Evolutionary conservation across 148 eudicot species (phyloP), one percentile per base, ranked within the genome.

Genomic region (Salicornia ramosissima): DNA sequence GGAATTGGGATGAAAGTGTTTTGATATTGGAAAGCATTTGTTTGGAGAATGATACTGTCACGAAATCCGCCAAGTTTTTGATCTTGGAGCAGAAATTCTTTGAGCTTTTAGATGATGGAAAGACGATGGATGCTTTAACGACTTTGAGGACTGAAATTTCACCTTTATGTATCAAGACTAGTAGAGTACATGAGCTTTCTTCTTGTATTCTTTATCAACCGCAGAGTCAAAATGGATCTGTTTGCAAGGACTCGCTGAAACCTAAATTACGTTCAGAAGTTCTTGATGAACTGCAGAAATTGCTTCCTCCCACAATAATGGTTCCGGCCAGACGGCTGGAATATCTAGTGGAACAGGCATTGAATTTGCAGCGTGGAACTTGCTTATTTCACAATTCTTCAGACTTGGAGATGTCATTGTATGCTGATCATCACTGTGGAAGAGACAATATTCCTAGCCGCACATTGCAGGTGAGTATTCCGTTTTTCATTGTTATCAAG

Each of bases 361-460:
- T 91, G 72, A 81, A 77, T 76, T 74, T 86, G 78, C 95, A 91
- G 73, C 83, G 80, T 46, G 82, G 72, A 33, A 71, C 84, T 56
- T 91, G 97, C 64, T 54, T 74, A 69, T 87, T 79, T 79, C 97
- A 91, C 80, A 91, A 91, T 76, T 79, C 91, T 47, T 80, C 75
- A 70, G 86, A 82, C 74, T 74, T 69, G 63, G 87, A 88, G 51
- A 78, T 88, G 75, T 88, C 97, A 40, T 72, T 91, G 76, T 88
- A 82, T 64, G 55, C 85, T 55, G 95, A 91, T 72, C 97, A 91
- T 76, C 83, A 77, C 45, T 91, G 97, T 85, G 97, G 95, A 67
- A 89, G 79, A 79, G 85, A 80, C 72, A 81, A 79, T 75, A 88
- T 91, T 67, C 97, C 97, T 81, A 81, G 78, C 49, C 88, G 81